These are phyloP conservation scores for Alternaria sp. DNA, from an alignment of 2,329 filamentous ascomycete genomes.

Conservation along the genomic window DNA sequence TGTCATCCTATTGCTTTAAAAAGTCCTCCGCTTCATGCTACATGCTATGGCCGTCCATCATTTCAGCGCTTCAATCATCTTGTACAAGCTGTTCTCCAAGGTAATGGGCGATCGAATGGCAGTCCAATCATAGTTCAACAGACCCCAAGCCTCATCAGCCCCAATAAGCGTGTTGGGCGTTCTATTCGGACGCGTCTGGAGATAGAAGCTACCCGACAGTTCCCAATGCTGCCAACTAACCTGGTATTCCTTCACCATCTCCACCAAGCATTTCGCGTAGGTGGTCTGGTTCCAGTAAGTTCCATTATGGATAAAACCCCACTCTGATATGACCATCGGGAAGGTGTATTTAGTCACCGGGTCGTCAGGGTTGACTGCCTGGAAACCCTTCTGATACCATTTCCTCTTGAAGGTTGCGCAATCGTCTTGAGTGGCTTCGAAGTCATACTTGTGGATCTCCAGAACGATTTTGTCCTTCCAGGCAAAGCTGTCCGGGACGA, in stretches of 20 bases:
- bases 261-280: constrained; percentile 42
- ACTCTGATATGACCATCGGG: constrained; percentile 46
- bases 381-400: constrained; percentile 48
- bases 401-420: constrained; percentile 44
- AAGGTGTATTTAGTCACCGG: constrained; percentile 42
- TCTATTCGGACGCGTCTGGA: constrained; percentile 51
- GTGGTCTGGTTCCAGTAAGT: constrained; percentile 47
- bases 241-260: constrained; percentile 45
- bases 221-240: constrained; percentile 46
- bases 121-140: constrained; percentile 44
- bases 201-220: constrained; percentile 42
- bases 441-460: constrained; percentile 48
- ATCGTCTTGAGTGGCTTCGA: constrained; percentile 43
- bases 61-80: constrained; percentile 42
- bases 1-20: rapidly evolving
- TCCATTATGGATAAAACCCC: constrained; percentile 45
- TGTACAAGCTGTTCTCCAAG: constrained; percentile 43
- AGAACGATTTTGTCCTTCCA: constrained; percentile 46
- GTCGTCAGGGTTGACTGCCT: constrained; percentile 40
- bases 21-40: rapidly evolving
- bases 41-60: background rate
- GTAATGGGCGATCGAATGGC: constrained; percentile 39
- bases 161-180: constrained; percentile 40
- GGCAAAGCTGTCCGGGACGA: constrained; percentile 34
- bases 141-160: constrained; percentile 42